Percentiles rank a stretch among this genome's conserved stretches.
Conservation (phyloP, 306 rosid genomes). For the Arachis hypogaea region DNA sequence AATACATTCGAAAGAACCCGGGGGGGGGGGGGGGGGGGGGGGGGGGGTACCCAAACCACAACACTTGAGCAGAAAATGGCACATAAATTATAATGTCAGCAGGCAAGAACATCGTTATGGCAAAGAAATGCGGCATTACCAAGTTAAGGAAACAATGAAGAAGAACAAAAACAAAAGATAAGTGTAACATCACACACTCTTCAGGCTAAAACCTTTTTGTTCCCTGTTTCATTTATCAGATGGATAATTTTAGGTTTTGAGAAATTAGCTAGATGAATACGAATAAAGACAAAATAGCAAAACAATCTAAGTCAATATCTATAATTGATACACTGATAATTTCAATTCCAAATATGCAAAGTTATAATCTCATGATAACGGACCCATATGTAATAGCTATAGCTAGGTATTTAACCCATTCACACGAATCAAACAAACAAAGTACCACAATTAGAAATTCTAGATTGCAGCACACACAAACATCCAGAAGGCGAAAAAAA, state of each 20-base stretch:
- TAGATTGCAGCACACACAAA: conserved; percentile 1
- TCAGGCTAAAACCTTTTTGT: not conserved
- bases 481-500: not conserved
- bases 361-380: not conserved
- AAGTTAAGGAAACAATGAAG: not conserved
- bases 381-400: not conserved
- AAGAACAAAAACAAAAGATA: not conserved
- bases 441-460: not conserved
- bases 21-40: not conserved
- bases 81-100: conserved; percentile 74
- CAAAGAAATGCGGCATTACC: conserved; percentile 44
- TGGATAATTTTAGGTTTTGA: not conserved
- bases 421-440: not conserved
- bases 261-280: not conserved
- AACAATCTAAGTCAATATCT: not conserved
- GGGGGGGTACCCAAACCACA: not conserved
- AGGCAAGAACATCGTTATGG: conserved; percentile 57
- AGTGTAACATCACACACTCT: conserved; percentile 4
- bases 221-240: not conserved
- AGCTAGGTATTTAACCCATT: conserved; percentile 11
- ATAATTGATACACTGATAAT: conserved; percentile 4
- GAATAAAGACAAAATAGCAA: conserved; percentile 17
- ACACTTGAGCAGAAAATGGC: conserved; percentile 35
- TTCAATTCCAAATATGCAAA: conserved; percentile 25
- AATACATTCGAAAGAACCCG: not conserved